phyloP scores from a whole-genome alignment of 1,139 yeast genomes.

The Meyerozyma smithsonii region DNA sequence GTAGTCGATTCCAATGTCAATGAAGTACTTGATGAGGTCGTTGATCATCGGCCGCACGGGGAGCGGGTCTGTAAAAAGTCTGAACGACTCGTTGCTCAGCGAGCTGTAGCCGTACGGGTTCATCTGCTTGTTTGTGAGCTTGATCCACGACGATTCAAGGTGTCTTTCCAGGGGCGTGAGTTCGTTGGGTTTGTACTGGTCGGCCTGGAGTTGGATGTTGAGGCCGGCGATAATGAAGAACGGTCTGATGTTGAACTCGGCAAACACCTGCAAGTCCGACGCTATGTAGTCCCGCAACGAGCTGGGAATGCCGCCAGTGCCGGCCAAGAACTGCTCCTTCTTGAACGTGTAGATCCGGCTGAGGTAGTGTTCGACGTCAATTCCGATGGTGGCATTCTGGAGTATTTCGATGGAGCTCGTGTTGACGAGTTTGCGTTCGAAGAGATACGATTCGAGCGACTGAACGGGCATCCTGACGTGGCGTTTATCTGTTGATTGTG shows the following conservation, averaged over 20 bases:
- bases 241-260: conserved; percentile 64
- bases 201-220: conserved; percentile 31
- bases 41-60: conserved; percentile 47
- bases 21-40: conserved; percentile 55
- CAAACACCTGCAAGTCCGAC: conserved; percentile 58
- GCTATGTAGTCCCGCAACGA: conserved; percentile 56
- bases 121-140: conserved; percentile 22
- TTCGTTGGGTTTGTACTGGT: conserved; percentile 31
- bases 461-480: conserved; percentile 45
- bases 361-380: conserved; percentile 79
- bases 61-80: conserved; percentile 44
- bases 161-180: conserved; percentile 44
- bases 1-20: conserved; percentile 55
- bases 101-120: conserved; percentile 23
- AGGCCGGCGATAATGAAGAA: conserved; percentile 69
- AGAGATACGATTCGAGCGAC: conserved; percentile 65
- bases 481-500: neutral
- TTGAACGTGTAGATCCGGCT: conserved; percentile 57
- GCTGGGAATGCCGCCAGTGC: conserved; percentile 79
- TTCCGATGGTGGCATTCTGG: conserved; percentile 69
- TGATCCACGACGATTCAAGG: conserved; percentile 44
- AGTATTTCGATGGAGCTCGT: conserved; percentile 63
- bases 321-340: conserved; percentile 69
- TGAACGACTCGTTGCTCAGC: conserved; percentile 36
- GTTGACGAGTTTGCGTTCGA: conserved; percentile 63